Evolutionary conservation across 2,329 filamentous ascomycete genomes (phyloP), one percentile per base, ranked within the genome.

Genomic region (Onygenales sp.): DNA sequence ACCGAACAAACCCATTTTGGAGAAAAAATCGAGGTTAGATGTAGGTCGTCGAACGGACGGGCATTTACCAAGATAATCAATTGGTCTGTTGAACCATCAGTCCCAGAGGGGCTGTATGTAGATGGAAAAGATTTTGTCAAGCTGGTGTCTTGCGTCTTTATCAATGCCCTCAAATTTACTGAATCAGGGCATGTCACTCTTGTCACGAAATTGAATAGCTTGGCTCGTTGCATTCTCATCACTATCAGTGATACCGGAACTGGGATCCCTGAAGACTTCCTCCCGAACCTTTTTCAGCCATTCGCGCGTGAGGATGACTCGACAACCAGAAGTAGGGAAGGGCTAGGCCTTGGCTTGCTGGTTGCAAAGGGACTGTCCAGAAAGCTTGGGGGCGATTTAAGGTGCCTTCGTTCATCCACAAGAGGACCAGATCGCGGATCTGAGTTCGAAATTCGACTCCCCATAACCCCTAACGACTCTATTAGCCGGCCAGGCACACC

Each of bases 111-210:
- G 4, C 59, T 76, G 33, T 67, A 72, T 45, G 73, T 82, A 44
- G 82, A 85, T 61, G 82, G 85, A 62, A 77, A 81, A 59, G 82
- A 85, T 56, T 67, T 85, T 37, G 77, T 78, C 44, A 85, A 85
- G 61, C 69, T 84, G 60, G 77, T 85, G 2, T 84, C 81, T 3
- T 83, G 81, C 57, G 77, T 85, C 2, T 78, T 82, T 42, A 62
- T 83, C 33, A 87, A 87, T 63, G 84, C 84, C 2, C 75, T 86
- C 61, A 87, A 87, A 63, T 87, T 87, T 61, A 87, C 84, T 0
- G 81, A 85, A 53, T 74, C 76, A 52, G 84, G 85, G 6, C 73
- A 69, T 10, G 84, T 88, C 52, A 77, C 69, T 2, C 69, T 87
- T 10, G 67, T 67, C 46, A 80, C 78, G 3, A 75, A 72, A 5